phyloP scores from a whole-genome alignment of 176 grass and related monocot species.

The Tillandsia leiboldiana region DNA sequence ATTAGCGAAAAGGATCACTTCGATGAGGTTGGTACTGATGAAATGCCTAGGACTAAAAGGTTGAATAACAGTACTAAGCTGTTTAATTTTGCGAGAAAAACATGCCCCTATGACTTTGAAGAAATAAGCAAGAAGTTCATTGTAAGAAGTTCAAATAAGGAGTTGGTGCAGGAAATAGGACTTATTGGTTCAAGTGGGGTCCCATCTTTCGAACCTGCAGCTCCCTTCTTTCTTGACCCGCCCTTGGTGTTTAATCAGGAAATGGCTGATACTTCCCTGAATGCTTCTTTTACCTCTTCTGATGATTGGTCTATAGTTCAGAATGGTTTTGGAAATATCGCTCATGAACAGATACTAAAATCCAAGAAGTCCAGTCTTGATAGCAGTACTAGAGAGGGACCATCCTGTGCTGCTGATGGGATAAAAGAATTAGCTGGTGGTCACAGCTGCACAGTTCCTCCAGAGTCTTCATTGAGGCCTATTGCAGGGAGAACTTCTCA shows the following conservation, averaged over 20 bases:
- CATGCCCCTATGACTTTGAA: conserved; percentile 73
- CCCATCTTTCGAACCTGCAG: conserved; percentile 62
- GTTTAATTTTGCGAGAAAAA: conserved; percentile 20
- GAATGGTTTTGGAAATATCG: conserved; percentile 26
- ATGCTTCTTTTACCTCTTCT: conserved; percentile 34
- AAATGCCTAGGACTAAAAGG: conserved; percentile 29
- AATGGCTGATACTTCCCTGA: conserved; percentile 26
- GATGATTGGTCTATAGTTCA: conserved; percentile 31
- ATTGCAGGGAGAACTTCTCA: conserved; percentile 62
- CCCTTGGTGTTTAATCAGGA: conserved; percentile 34
- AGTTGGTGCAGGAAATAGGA: conserved; percentile 68
- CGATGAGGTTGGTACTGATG: conserved; percentile 15
- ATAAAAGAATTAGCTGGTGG: conserved; percentile 32
- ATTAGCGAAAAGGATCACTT: conserved; percentile 38
- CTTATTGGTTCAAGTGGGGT: conserved; percentile 64
- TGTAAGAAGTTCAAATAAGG: conserved; percentile 70
- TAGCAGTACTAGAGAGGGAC: conserved; percentile 32
- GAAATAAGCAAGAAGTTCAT: conserved; percentile 69
- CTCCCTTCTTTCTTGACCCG: conserved; percentile 53
- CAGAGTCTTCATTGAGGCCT: conserved; percentile 60
- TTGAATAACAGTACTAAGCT: conserved; percentile 2
- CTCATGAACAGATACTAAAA: conserved; percentile 37
- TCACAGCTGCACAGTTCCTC: conserved; percentile 51
- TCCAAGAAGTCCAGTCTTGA: conserved; percentile 22
- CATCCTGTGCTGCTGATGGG: conserved; percentile 39